Percentiles rank a stretch among this genome's conserved stretches.
phyloP scores from a whole-genome alignment of 495 filamentous ascomycete species.

The Aspergillus bertholletiae region DNA sequence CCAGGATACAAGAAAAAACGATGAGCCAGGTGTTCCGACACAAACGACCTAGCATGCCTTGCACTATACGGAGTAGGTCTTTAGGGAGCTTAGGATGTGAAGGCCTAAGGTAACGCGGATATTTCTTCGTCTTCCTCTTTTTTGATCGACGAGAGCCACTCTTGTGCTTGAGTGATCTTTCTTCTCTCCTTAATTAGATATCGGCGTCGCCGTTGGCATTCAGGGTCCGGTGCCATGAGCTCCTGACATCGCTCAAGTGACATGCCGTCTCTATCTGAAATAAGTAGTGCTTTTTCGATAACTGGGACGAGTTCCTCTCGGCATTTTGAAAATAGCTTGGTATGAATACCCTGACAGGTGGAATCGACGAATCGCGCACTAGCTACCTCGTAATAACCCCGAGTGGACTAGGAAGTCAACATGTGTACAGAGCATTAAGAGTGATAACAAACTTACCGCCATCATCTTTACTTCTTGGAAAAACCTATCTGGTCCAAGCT shows the following conservation, averaged over 20 bases:
- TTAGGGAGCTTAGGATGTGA: no score
- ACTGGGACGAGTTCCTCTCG: constrained; percentile 29
- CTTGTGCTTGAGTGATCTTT: constrained; percentile 42
- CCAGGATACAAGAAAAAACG: no score
- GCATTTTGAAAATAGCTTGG: constrained; percentile 44
- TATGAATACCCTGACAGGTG: constrained; percentile 43
- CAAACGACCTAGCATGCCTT: no score
- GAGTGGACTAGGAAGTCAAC: constrained; percentile 29
- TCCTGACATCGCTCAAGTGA: constrained; percentile 32
- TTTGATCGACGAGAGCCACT: constrained; percentile 30
- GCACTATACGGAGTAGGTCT: no score
- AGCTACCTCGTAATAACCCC: constrained; percentile 54
- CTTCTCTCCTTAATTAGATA: constrained; percentile 38
- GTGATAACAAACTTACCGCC: constrained; percentile 35
- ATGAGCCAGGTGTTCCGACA: no score
- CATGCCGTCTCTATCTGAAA: constrained; percentile 38
- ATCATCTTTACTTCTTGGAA: constrained; percentile 47
- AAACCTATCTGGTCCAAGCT: constrained; percentile 42
- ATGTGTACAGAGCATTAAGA: neutral
- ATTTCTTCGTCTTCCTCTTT: constrained; percentile 4
- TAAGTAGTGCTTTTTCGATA: constrained; percentile 32
- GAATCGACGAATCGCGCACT: constrained; percentile 46
- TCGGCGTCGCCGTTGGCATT: constrained; percentile 35
- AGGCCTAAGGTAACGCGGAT: no score
- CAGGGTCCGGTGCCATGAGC: constrained; percentile 50